These are phyloP conservation scores for Alternaria arborescens DNA, from an alignment of 2,329 filamentous ascomycete genomes.

Conservation along the genomic window DNA sequence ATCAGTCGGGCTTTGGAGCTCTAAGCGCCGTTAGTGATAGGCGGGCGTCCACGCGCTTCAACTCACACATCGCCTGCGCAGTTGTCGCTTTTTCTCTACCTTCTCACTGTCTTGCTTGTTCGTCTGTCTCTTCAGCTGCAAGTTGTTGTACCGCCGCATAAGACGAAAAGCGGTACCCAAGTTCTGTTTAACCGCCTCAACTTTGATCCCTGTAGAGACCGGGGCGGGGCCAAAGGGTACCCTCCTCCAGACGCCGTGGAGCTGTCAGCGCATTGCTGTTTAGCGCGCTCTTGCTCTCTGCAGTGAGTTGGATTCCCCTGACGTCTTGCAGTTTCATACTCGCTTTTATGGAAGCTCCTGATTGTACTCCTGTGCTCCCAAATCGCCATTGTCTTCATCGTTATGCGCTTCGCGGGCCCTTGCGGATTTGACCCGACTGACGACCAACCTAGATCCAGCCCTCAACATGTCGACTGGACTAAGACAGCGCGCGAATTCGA, in stretches of 20 bases:
- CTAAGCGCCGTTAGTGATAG: constrained; percentile 53
- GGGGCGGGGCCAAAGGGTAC: constrained; percentile 51
- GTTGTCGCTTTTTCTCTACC: constrained; percentile 40
- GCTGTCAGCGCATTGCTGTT: constrained; percentile 44
- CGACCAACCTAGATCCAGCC: constrained; percentile 39
- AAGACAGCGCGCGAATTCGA: constrained; percentile 54
- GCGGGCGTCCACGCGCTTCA: constrained; percentile 43
- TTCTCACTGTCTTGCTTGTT: constrained; percentile 36
- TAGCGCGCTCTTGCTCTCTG: constrained; percentile 50
- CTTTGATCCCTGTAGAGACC: constrained; percentile 45
- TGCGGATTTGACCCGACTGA: constrained; percentile 40
- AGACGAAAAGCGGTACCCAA: constrained; percentile 53
- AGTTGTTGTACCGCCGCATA: constrained; percentile 40
- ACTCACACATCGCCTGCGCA: constrained; percentile 41
- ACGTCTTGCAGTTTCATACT: constrained; percentile 37
- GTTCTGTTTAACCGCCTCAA: constrained; percentile 41
- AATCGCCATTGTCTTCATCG: constrained; percentile 38
- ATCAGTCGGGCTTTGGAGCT: constrained; percentile 39
- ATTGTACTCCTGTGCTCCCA: constrained; percentile 39
- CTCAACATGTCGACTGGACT: constrained; percentile 56
- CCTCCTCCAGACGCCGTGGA: constrained; percentile 49
- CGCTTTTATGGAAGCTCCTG: constrained; percentile 39
- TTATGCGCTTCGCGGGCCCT: constrained; percentile 42
- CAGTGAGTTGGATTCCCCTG: constrained; percentile 50
- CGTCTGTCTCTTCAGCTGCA: constrained; percentile 49